Evolutionary conservation across 2,329 filamentous ascomycete genomes (phyloP), one percentile per base, ranked within the genome.

Genomic region (Trichoderma gracile): DNA sequence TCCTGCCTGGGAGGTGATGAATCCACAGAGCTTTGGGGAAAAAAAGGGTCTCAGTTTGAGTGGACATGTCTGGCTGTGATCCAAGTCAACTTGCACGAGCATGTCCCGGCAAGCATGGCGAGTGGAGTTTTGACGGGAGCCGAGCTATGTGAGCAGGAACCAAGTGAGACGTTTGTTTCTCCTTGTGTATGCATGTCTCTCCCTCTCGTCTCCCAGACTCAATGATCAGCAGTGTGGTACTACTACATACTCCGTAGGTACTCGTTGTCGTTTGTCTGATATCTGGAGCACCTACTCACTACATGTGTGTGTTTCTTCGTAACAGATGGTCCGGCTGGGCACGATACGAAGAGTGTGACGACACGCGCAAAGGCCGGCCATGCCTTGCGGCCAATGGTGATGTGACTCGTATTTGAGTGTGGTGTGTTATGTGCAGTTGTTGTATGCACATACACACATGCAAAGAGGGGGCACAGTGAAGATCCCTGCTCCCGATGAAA

Each of bases 331-430:
- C 10, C 33, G 33, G 33, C 33, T 38, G 33, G 33, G 2, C 33
- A 14, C 33, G 38, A 58, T 58, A 58, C 55, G 55, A 58, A 49
- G 55, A 43, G 55, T 49, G 55, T 58, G 55, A 40, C 55, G 30
- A 21, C 55, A 25, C 40, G 30, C 40, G 40, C 54, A 38, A 43
- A 27, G 27, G 27, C 27, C 7, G 27, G 25, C 25, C 25, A 25
- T 25, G 3, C 5, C 25, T 30, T 30, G 30, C 30, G 30, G 27
- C 27, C 27, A 9, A 9, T 30, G 33, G 12, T 38, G 33, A 1
- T 38, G 33, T 38, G 3, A 3, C 33, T 38, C 33, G 33, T 38
- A 38, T 14, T 1, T 5, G 33, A 12, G 10, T 38, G 33, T 38
- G 33, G 33, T 14, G 33, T 38, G 33, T 38, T 38, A 38, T 38